phyloP scores from a whole-genome alignment of 2,329 filamentous ascomycete species.

The Madurella mycetomatis region DNA sequence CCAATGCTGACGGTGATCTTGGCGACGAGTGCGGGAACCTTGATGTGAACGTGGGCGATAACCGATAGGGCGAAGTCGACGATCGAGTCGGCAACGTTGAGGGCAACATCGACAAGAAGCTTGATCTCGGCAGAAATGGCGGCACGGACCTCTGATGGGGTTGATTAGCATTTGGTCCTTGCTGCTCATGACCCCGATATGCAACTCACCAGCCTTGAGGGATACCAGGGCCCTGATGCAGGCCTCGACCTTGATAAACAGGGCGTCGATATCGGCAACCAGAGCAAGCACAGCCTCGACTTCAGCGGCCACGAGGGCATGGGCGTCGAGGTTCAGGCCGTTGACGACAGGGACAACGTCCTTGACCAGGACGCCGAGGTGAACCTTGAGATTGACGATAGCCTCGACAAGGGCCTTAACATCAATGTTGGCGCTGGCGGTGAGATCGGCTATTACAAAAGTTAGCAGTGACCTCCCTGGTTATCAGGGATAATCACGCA shows the following conservation, averaged over 20 bases:
- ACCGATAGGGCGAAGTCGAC: slow-evolving; percentile 8
- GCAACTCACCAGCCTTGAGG: slow-evolving; percentile 13
- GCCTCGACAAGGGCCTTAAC: slow-evolving; percentile 11
- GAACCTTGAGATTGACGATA: slow-evolving; percentile 9
- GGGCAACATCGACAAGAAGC: slow-evolving; percentile 3
- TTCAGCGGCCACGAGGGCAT: slow-evolving; percentile 8
- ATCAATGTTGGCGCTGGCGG: neutral
- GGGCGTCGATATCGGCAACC: slow-evolving; percentile 5
- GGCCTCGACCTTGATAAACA: slow-evolving; percentile 11
- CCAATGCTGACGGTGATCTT: slow-evolving; percentile 1
- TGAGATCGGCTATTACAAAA: neutral
- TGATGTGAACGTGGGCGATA: slow-evolving; percentile 4
- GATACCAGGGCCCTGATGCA: slow-evolving; percentile 5
- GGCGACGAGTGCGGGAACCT: slow-evolving; percentile 3
- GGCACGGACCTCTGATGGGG: slow-evolving; percentile 6
- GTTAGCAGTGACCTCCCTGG: too few species aligned
- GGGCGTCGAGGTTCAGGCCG: slow-evolving; percentile 10
- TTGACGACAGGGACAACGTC: slow-evolving; percentile 5
- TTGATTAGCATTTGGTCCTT: neutral
- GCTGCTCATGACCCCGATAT: neutral
- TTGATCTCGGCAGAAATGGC: slow-evolving; percentile 6
- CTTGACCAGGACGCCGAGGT: slow-evolving; percentile 11
- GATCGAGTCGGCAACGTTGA: slow-evolving; percentile 2
- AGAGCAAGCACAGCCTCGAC: slow-evolving; percentile 14
- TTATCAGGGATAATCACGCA: too few species aligned